A percentile compares a stretch with the other conserved stretches of the same genome.
These are phyloP conservation scores for Dothidotthia symphoricarpi DNA, from an alignment of 2,329 filamentous ascomycete genomes.

Conservation along the genomic window DNA sequence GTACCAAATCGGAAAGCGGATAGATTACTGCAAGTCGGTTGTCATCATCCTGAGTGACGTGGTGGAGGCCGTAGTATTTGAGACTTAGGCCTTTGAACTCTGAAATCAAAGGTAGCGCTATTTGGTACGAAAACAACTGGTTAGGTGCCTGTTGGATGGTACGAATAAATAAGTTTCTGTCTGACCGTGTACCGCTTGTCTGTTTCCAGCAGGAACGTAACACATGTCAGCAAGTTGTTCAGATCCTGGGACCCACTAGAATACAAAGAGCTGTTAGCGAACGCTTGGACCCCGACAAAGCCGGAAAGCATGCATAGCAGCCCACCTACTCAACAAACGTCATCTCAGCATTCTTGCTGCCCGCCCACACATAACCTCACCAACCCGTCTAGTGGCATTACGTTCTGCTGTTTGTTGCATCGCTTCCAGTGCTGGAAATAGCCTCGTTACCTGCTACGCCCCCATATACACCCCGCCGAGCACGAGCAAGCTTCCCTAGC, in stretches of 20 bases:
- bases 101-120: too few relatives aligned
- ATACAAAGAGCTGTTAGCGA: constrained; percentile 17
- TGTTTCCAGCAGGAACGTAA: too few relatives aligned
- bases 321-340: constrained; percentile 30
- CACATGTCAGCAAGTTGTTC: too few relatives aligned
- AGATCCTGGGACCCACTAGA: constrained; percentile 5
- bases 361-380: constrained; percentile 17
- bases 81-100: too few relatives aligned
- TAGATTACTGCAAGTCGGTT: too few relatives aligned
- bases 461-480: constrained; percentile 28
- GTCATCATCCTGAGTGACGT: too few relatives aligned
- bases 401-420: constrained; percentile 4
- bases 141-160: too few relatives aligned
- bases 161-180: too few relatives aligned
- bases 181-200: too few relatives aligned
- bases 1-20: too few relatives aligned
- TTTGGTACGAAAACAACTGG: too few relatives aligned
- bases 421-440: constrained; percentile 2
- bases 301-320: constrained; percentile 19
- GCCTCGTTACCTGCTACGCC: constrained; percentile 21
- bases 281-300: constrained; percentile 21
- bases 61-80: too few relatives aligned
- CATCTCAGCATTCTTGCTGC: constrained; percentile 34
- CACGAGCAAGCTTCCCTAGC: constrained; percentile 36
- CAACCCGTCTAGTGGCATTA: constrained; percentile 6